phyloP scores from a whole-genome alignment of 306 rosid species.

The Glycine latifolia region DNA sequence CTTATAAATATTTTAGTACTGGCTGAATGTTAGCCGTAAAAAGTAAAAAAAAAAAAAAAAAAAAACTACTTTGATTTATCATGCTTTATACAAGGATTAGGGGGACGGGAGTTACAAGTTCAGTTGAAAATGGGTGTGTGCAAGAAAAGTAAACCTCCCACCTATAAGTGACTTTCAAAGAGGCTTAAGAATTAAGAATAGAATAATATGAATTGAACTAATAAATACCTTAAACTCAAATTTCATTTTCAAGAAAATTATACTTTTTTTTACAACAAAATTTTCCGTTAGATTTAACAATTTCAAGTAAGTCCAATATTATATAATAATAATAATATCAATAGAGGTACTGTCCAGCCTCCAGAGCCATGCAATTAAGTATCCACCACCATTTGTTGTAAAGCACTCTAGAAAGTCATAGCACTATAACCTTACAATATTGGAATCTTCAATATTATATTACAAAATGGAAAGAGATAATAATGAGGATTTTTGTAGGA shows the following conservation, averaged over 20 bases:
- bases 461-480: not conserved
- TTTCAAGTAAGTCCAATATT: not conserved
- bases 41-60: too few species aligned
- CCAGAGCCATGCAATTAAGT: slow-evolving; percentile 11
- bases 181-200: not conserved
- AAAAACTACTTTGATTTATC: not conserved
- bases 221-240: not conserved
- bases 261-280: not conserved
- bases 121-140: slow-evolving; percentile 7
- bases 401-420: not conserved
- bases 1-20: not conserved
- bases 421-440: slow-evolving; percentile 19
- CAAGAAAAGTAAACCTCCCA: not conserved
- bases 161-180: not conserved
- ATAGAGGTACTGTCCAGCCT: not conserved
- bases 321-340: not conserved
- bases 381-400: slow-evolving; percentile 35
- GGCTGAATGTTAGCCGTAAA: not conserved
- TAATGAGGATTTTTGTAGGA: slow-evolving; percentile 18
- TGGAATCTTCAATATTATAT: slow-evolving; percentile 8
- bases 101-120: not conserved
- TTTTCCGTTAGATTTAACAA: not conserved
- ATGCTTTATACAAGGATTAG: not conserved
- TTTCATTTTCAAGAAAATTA: not conserved
- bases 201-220: not conserved